Evolutionary conservation across 2,329 filamentous ascomycete species (phyloP), one percentile per base, ranked within the genome.

Genomic region (Pseudogymnoascus sp.): DNA sequence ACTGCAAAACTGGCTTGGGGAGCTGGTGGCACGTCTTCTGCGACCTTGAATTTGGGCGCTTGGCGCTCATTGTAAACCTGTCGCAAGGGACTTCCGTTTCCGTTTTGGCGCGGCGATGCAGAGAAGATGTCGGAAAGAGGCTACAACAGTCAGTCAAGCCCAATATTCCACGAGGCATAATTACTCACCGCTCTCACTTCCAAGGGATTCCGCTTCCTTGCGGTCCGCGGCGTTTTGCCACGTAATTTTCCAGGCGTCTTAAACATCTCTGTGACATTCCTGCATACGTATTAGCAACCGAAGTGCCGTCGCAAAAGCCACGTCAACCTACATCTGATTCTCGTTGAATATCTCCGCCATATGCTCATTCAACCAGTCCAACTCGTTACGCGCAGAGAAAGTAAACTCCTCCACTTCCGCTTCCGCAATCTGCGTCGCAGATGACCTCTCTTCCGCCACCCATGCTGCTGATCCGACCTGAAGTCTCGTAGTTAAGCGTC

Each of bases 331-430:
- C 95, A 92, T 85, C 77, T 93, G 86, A 72, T 92, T 89, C 70
- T 88, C 87, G 71, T 87, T 88, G 74, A 97, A 96, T 72, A 99
- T 91, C 67, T 96, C 91, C 60, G 86, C 86, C 93, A 99, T 97
- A 76, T 99, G 95, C 78, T 97, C 95, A 73, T 99, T 97, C 70
- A 99, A 81, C 95, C 95, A 99, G 74, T 97, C 93, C 72, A 97
- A 80, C 75, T 99, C 95, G 77, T 97, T 96, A 64, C 90, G 86
- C 66, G 91, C 93, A 31, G 92, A 91, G 77, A 90, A 97, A 47
- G 90, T 86, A 73, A 97, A 96, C 77, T 99, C 96, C 69, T 97
- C 93, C 63, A 90, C 84, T 75, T 97, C 95, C 63, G 91, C 84
- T 57, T 88, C 82, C 15, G 89, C 83, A 67, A 97, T 87, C 68